These are phyloP conservation scores for Irpex sp. DNA, from an alignment of 1,284 basidiomycete species.

Conservation along the genomic window DNA sequence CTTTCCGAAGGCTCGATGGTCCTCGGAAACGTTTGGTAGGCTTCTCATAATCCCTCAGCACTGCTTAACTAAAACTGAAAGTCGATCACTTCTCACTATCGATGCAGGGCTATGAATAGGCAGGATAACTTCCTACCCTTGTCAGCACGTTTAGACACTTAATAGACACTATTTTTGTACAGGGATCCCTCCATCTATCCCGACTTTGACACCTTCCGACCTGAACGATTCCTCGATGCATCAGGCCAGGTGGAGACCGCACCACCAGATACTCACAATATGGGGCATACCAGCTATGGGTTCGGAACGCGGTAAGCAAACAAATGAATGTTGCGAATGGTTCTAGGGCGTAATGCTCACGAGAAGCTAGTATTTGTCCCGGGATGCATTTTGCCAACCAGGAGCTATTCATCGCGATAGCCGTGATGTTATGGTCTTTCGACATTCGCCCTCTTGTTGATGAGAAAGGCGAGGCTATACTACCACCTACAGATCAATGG, in stretches of 20 bases:
- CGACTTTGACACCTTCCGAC: neutral
- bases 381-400: too few relatives aligned
- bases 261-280: neutral
- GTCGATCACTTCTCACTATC: neutral
- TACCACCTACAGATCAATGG: too few relatives aligned
- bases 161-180: neutral
- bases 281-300: neutral
- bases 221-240: neutral
- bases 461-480: too few relatives aligned
- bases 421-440: too few relatives aligned
- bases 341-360: too few relatives aligned
- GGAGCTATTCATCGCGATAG: too few relatives aligned
- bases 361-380: too few relatives aligned
- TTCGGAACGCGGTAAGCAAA: neutral
- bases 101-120: neutral
- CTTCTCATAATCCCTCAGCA: neutral
- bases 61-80: too few relatives aligned
- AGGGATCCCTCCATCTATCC: neutral
- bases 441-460: too few relatives aligned
- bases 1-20: neutral
- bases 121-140: too few relatives aligned
- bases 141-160: too few relatives aligned
- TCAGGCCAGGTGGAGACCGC: neutral
- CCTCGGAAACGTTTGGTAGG: neutral
- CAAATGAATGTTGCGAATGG: too few relatives aligned